These are phyloP conservation scores for Trichoderma sp. DNA, from an alignment of 2,329 filamentous ascomycete species.

Conservation along the genomic window DNA sequence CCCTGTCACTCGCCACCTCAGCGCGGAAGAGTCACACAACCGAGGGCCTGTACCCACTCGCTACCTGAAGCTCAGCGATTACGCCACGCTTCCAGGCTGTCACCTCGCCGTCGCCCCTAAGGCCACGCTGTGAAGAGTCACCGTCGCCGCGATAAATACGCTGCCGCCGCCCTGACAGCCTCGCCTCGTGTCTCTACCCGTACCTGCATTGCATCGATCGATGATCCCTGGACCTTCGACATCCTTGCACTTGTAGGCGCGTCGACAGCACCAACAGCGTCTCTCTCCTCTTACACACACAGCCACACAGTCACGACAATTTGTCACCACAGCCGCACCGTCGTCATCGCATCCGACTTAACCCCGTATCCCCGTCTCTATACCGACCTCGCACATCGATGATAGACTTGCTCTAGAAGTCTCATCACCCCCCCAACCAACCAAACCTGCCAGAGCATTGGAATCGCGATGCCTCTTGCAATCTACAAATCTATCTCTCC, in stretches of 20 bases:
- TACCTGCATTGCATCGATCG: constrained; percentile 39
- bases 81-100: constrained; percentile 34
- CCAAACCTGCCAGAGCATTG: constrained; percentile 39
- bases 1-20: constrained; percentile 44
- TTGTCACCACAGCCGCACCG: constrained; percentile 24
- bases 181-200: constrained; percentile 31
- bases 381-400: constrained; percentile 33
- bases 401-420: constrained; percentile 42
- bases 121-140: constrained; percentile 38
- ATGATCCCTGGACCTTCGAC: constrained; percentile 11
- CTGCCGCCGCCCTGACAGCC: constrained; percentile 30
- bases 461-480: constrained; percentile 62
- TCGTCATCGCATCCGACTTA: constrained; percentile 13
- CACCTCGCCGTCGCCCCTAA: constrained; percentile 36
- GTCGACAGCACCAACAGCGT: constrained; percentile 12
- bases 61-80: constrained; percentile 22
- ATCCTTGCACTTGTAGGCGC: constrained; percentile 22
- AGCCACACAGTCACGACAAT: constrained; percentile 14
- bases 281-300: neutral
- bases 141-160: constrained; percentile 39
- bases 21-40: constrained; percentile 43
- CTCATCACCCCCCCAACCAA: constrained; percentile 13
- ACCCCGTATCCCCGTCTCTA: constrained; percentile 6
- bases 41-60: constrained; percentile 32
- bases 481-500: constrained; percentile 52